Conservation (phyloP, 2,329 filamentous ascomycete genomes). For the Ophiocordyceps camponoti-rufipedis region DNA sequence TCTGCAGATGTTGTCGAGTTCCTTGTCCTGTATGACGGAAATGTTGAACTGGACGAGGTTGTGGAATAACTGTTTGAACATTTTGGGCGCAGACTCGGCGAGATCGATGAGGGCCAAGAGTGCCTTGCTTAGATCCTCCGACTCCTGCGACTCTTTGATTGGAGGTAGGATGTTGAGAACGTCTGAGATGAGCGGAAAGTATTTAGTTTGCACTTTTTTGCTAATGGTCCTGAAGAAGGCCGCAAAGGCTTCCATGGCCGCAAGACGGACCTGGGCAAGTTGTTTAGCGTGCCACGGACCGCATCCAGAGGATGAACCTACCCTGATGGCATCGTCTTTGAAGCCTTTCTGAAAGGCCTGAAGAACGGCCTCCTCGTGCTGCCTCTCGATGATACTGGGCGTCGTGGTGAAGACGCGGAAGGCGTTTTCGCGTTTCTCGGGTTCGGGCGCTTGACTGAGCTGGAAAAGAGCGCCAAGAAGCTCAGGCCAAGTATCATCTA, state of each 20-base stretch:
- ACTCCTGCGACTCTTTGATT: slow-evolving; percentile 79
- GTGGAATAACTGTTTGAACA: slow-evolving; percentile 92
- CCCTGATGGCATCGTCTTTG: slow-evolving; percentile 66
- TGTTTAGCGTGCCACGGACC: not conserved
- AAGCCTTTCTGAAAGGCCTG: slow-evolving; percentile 83
- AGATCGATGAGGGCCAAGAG: slow-evolving; percentile 85
- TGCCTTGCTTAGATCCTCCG: slow-evolving; percentile 78
- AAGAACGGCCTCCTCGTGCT: slow-evolving; percentile 82
- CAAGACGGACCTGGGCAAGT: slow-evolving; percentile 55
- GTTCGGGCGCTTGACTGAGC: slow-evolving; percentile 69
- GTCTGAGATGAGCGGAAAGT: slow-evolving; percentile 71
- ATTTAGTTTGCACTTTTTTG: slow-evolving; percentile 80
- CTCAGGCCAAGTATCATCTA: slow-evolving; percentile 78
- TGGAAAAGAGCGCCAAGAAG: slow-evolving; percentile 74
- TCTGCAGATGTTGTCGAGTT: slow-evolving; percentile 71
- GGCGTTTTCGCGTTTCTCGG: slow-evolving; percentile 74
- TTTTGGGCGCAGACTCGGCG: slow-evolving; percentile 84
- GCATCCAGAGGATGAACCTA: slow-evolving; percentile 19
- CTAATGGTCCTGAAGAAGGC: slow-evolving; percentile 83
- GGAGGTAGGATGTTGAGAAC: slow-evolving; percentile 89
- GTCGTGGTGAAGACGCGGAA: slow-evolving; percentile 93
- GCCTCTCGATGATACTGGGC: slow-evolving; percentile 86
- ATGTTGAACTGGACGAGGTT: slow-evolving; percentile 86
- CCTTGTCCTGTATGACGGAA: slow-evolving; percentile 89
- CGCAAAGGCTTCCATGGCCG: slow-evolving; percentile 92